Base-by-base conservation (phyloP, 2,329 filamentous ascomycete species). In the Colletotrichum gloeosporioides region DNA sequence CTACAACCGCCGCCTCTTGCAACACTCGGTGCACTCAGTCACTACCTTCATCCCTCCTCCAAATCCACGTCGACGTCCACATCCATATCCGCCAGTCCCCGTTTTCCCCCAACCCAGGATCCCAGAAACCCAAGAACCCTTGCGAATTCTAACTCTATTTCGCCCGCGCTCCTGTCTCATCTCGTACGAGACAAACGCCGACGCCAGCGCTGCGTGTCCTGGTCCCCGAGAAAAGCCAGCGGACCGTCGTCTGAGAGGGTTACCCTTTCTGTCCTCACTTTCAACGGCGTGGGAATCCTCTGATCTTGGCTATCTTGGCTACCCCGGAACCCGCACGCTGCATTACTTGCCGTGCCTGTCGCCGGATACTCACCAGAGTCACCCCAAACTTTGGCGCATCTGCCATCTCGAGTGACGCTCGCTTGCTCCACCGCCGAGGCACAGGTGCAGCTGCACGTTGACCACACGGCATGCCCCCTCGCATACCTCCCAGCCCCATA, bases 361-460 rank as follows among this genome's bases (percentile, higher is more conserved):
- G 39, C 39, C 44, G 57, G 69, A 63, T 29, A 44, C 63, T 39
- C 39, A 62, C 10, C 63, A 25, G 36, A 39, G 36, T 39, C 36
- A 18, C 36, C 36, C 4, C 64, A 36, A 73, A 73, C 53, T 27
- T 69, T 69, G 61, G 71, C 71, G 64, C 69, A 57, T 67, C 73
- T 68, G 69, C 55, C 73, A 63, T 67, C 63, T 63, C 69, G 31
- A 63, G 36, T 57, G 73, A 72, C 69, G 63, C 69, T 68, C 31
- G 32, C 31, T 31, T 55, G 62, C 73, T 73, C 73, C 73, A 75
- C 73, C 63, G 25, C 73, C 31, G 39, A 67, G 69, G 57, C 64
- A 61, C 61, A 75, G 73, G 61, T 62, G 73, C 63, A 73, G 25
- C 55, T 73, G 70, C 73, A 76, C 69, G 57, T 76, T 63, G 70